phyloP scores from a whole-genome alignment of 2,329 filamentous ascomycete genomes.

The Verticillium klebahnii region DNA sequence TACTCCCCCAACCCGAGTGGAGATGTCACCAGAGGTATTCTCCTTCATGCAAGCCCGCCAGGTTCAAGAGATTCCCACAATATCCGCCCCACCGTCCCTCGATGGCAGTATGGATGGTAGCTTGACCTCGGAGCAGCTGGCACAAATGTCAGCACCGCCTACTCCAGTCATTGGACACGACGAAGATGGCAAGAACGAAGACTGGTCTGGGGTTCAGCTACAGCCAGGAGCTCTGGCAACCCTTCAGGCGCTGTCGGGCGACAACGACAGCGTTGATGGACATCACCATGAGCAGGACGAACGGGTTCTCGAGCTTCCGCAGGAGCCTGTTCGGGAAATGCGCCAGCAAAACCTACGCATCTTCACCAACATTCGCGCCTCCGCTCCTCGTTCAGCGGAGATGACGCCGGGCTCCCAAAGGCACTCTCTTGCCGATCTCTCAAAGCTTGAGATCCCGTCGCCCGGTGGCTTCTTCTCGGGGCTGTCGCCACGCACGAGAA shows the following conservation, averaged over 20 bases:
- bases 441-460: slow-evolving; percentile 81
- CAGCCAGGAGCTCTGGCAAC: slow-evolving; percentile 78
- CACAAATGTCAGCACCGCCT: slow-evolving; percentile 74
- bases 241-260: slow-evolving; percentile 66
- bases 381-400: slow-evolving; percentile 21
- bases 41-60: slow-evolving; percentile 64
- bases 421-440: slow-evolving; percentile 65
- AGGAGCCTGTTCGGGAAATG: slow-evolving; percentile 43
- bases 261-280: slow-evolving; percentile 43
- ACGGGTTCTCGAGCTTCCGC: slow-evolving; percentile 40
- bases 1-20: slow-evolving; percentile 62
- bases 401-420: slow-evolving; percentile 40
- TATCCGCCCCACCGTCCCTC: slow-evolving; percentile 79
- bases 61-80: slow-evolving; percentile 62
- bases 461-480: slow-evolving; percentile 90
- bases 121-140: slow-evolving; percentile 81
- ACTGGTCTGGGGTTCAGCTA: slow-evolving; percentile 71
- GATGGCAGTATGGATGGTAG: slow-evolving; percentile 91
- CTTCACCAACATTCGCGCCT: slow-evolving; percentile 35
- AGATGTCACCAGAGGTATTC: slow-evolving; percentile 71
- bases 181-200: slow-evolving; percentile 33
- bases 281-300: slow-evolving; percentile 59
- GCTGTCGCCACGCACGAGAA: slow-evolving; percentile 68
- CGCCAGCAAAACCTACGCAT: slow-evolving; percentile 46
- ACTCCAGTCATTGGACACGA: slow-evolving; percentile 68